Evolutionary conservation across 2,329 filamentous ascomycete genomes (phyloP), one percentile per base, ranked within the genome.

Genomic region (Chrysoporthe puriensis): DNA sequence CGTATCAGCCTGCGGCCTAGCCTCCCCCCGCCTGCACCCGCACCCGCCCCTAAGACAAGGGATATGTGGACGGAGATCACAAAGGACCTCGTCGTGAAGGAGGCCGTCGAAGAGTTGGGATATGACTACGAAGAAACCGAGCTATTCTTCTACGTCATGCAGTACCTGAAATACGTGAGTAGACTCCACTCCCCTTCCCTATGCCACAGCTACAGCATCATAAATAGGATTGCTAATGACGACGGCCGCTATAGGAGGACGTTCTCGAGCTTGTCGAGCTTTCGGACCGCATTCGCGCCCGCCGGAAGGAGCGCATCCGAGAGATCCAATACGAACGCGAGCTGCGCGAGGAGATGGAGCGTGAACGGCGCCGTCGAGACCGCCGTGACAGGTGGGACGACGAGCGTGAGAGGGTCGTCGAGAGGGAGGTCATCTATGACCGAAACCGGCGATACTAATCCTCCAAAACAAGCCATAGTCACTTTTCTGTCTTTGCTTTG

Each of bases 31-130:
- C 74, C 74, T 34, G 76, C 77, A 7, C 76, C 77, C 16, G 77
- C 82, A 32, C 68, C 68, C 2, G 44, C 61, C 50, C 68, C 68
- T 26, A 84, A 83, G 63, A 80, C 85, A 43, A 85, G 86, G 66
- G 88, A 91, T 69, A 92, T 97, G 82, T 98, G 95, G 95, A 99
- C 96, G 0, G 96, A 98, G 79, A 93, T 99, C 73, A 97, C 95
- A 58, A 97, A 97, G 80, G 94, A 97, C 73, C 81, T 98, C 46
- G 93, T 98, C 18, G 85, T 90, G 68, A 89, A 91, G 63, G 94
- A 97, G 76, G 96, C 96, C 21, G 92, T 98, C 71, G 90, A 97
- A 73, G 85, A 91, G 74, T 81, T 90, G 75, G 93, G 93, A 2
- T 98, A 97, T 78, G 89, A 92, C 69, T 98, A 90, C 75, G 93